Evolutionary conservation across 129 eudicot species (phyloP).

Genomic region (Logfia minima): DNA sequence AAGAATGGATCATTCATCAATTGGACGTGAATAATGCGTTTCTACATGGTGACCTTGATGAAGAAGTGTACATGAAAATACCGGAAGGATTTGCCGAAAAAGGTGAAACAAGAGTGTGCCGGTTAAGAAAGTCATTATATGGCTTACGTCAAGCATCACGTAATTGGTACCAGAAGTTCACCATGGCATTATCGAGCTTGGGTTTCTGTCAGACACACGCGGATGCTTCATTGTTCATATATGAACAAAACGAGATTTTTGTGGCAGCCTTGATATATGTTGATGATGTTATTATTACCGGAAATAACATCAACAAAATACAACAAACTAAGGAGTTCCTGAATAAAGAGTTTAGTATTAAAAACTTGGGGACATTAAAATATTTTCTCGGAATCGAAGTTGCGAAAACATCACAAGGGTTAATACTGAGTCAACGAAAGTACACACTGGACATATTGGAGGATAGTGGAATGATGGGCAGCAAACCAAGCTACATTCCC

Average conservation of each 20-base stretch:
- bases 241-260: neutral
- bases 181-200: neutral
- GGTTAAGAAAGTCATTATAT: neutral
- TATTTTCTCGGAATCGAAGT: slow-evolving; percentile 13
- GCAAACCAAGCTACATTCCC: neutral
- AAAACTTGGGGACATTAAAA: neutral
- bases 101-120: neutral
- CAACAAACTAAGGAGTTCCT: neutral
- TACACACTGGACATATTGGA: neutral
- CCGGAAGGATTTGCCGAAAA: neutral
- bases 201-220: neutral
- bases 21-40: too few relatives aligned
- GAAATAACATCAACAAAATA: neutral
- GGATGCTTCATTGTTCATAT: neutral
- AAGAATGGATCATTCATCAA: too few relatives aligned
- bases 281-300: neutral
- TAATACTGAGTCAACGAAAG: neutral
- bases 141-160: neutral
- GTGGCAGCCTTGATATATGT: slow-evolving; percentile 5
- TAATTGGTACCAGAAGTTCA: neutral
- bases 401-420: neutral
- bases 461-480: neutral
- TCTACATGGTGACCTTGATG: too few relatives aligned
- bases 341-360: neutral
- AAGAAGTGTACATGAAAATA: too few relatives aligned